Evolutionary conservation across 108 stramenopile species (phyloP).

Genomic region (Nitzschia putrida): DNA sequence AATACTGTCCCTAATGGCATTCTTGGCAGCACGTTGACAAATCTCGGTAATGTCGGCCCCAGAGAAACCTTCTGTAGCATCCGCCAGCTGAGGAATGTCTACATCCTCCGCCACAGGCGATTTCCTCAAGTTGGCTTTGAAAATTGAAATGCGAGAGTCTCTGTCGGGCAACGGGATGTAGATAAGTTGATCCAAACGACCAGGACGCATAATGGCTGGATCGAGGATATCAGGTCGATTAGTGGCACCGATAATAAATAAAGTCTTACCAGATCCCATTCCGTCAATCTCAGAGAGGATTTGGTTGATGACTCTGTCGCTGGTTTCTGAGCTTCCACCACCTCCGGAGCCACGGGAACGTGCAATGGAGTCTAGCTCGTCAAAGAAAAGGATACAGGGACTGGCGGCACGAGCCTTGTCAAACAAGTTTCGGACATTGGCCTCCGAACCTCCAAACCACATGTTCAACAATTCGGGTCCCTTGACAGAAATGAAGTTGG

Average conservation of each 20-base stretch:
- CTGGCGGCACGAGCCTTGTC: conserved; percentile 99
- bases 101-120: conserved; percentile 85
- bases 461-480: conserved; percentile 98
- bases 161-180: conserved; percentile 96
- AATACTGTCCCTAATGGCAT: conserved; percentile 92
- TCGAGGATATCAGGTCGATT: conserved; percentile 99
- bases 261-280: conserved; percentile 95
- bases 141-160: conserved; percentile 89
- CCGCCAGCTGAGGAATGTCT: conserved; percentile 74
- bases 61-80: conserved; percentile 91
- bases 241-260: conserved; percentile 99
- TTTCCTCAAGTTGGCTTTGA: conserved; percentile 96
- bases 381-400: conserved; percentile 99
- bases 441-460: conserved; percentile 99
- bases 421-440: conserved; percentile 98
- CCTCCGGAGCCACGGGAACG: conserved; percentile 92
- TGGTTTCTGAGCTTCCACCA: conserved; percentile 91
- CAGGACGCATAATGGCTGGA: conserved; percentile 98
- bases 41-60: conserved; percentile 98
- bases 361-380: conserved; percentile 99
- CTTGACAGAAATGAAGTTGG: conserved; percentile 99
- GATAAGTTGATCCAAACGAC: conserved; percentile 98
- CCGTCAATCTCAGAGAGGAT: conserved; percentile 98
- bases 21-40: conserved; percentile 94
- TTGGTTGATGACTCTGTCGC: conserved; percentile 99